Conservation (phyloP, 1,284 basidiomycete species). For the Heliocybe sulcata region DNA sequence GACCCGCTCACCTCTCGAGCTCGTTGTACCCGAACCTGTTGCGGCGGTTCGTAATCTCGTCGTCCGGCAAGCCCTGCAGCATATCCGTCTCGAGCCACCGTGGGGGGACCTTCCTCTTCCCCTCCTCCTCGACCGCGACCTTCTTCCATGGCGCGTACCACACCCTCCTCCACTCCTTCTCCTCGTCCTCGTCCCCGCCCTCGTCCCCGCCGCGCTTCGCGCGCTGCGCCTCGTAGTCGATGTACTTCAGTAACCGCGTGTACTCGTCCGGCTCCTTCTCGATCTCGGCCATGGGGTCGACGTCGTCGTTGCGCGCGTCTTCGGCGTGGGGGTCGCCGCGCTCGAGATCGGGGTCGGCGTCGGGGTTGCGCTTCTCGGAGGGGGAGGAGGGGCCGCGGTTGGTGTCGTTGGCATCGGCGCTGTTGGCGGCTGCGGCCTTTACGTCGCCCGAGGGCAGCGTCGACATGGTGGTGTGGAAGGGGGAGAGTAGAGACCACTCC, state of each 20-base stretch:
- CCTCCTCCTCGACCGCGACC: conserved; percentile 18
- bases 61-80: conserved; percentile 29
- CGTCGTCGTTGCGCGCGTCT: conserved; percentile 4
- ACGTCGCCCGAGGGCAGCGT: background rate
- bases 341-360: conserved; percentile 12
- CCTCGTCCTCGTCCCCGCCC: conserved; percentile 10
- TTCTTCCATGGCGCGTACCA: conserved; percentile 32
- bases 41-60: conserved; percentile 27
- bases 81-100: conserved; percentile 39
- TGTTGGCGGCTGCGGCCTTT: background rate
- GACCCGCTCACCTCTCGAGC: conserved; percentile 33
- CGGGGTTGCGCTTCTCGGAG: background rate
- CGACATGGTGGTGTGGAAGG: background rate
- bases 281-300: conserved; percentile 3
- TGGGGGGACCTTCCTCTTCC: conserved; percentile 19
- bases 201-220: conserved; percentile 7
- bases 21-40: conserved; percentile 36
- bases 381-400: background rate
- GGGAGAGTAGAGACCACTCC: background rate
- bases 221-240: conserved; percentile 12
- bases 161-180: conserved; percentile 9
- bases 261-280: conserved; percentile 14
- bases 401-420: background rate
- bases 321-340: conserved; percentile 10
- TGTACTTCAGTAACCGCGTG: conserved; percentile 12